These are phyloP conservation scores for Obba rivulosa DNA, from an alignment of 768 basidiomycete species.

Conservation along the genomic window DNA sequence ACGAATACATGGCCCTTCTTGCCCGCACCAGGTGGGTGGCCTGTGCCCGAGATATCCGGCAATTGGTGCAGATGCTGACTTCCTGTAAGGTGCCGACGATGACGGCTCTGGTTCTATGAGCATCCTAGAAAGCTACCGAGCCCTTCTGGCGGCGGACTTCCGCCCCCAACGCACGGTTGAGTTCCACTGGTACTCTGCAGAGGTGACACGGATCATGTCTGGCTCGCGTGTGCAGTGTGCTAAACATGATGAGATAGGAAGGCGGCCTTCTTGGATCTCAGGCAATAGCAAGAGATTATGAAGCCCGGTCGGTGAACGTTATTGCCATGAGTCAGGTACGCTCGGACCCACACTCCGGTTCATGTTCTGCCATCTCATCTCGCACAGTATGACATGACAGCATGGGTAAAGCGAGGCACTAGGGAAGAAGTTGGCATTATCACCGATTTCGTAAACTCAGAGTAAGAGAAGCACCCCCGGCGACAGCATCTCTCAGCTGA, in stretches of 20 bases:
- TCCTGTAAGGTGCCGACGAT: slow-evolving; percentile 60
- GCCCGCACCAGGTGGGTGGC: slow-evolving; percentile 59
- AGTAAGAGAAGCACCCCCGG: slow-evolving; percentile 6
- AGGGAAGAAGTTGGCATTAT: slow-evolving; percentile 72
- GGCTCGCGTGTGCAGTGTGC: background rate
- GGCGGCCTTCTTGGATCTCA: slow-evolving; percentile 86
- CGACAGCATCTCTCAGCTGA: slow-evolving; percentile 3
- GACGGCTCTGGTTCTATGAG: slow-evolving; percentile 63
- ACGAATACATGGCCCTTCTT: slow-evolving; percentile 77
- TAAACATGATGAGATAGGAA: slow-evolving; percentile 42
- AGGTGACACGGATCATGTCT: slow-evolving; percentile 37
- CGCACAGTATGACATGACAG: slow-evolving; percentile 82
- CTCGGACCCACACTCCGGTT: background rate
- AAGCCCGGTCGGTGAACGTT: slow-evolving; percentile 55
- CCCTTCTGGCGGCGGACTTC: slow-evolving; percentile 63
- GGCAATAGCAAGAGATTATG: slow-evolving; percentile 78
- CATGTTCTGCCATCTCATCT: slow-evolving; percentile 6
- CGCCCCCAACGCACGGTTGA: slow-evolving; percentile 61
- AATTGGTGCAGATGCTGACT: slow-evolving; percentile 6
- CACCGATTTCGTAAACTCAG: slow-evolving; percentile 68
- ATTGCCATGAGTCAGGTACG: slow-evolving; percentile 79
- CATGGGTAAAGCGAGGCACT: slow-evolving; percentile 78
- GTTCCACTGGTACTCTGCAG: slow-evolving; percentile 84
- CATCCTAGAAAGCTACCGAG: slow-evolving; percentile 75
- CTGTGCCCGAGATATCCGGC: too few species aligned